Evolutionary conservation across 1,284 basidiomycete genomes (phyloP).

Genomic region (Bjerkandera adusta): DNA sequence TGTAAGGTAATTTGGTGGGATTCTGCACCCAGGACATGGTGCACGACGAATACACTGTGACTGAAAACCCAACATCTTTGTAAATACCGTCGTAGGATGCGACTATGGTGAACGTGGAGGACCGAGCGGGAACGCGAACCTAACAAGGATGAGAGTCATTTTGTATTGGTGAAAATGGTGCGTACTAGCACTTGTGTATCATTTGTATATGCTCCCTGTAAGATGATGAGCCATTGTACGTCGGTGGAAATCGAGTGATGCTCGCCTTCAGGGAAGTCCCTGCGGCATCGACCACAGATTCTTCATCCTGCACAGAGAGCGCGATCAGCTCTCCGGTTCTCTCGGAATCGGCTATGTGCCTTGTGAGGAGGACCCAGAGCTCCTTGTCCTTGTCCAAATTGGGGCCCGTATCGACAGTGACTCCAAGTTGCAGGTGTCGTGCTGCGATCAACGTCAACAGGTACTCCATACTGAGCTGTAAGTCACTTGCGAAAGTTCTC

Average conservation of each 20-base stretch:
- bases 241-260: not conserved
- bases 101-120: slow-evolving; percentile 37
- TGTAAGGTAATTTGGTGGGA: slow-evolving; percentile 38
- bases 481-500: slow-evolving; percentile 12
- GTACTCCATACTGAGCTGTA: no score
- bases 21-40: slow-evolving; percentile 50
- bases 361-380: slow-evolving; percentile 80
- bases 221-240: not conserved
- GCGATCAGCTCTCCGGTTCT: slow-evolving; percentile 70
- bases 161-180: slow-evolving; percentile 2
- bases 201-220: slow-evolving; percentile 75
- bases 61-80: slow-evolving; percentile 60
- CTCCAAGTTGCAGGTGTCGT: slow-evolving; percentile 25
- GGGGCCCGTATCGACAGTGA: slow-evolving; percentile 17
- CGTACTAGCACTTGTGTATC: slow-evolving; percentile 73
- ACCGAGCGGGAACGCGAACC: not conserved
- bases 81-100: slow-evolving; percentile 65
- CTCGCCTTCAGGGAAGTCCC: slow-evolving; percentile 22
- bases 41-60: slow-evolving; percentile 52
- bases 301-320: slow-evolving; percentile 56
- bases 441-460: slow-evolving; percentile 18
- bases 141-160: not conserved
- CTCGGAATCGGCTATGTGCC: slow-evolving; percentile 66
- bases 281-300: slow-evolving; percentile 8
- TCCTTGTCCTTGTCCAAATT: slow-evolving; percentile 27